These are phyloP conservation scores for Tuber magnatum DNA, from an alignment of 495 filamentous ascomycete genomes.

Conservation along the genomic window DNA sequence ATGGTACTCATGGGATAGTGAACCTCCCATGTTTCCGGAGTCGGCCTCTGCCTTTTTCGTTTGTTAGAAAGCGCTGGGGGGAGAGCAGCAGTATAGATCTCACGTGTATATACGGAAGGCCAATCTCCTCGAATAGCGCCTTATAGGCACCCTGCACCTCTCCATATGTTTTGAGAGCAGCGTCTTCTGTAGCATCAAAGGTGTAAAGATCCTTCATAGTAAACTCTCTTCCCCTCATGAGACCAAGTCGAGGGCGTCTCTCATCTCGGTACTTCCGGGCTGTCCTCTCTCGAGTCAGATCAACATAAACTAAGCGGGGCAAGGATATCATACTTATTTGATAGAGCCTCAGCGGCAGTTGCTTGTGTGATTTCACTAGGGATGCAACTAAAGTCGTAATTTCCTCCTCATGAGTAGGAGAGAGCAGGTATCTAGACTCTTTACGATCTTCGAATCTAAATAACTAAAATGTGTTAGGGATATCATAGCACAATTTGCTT, in stretches of 20 bases:
- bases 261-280: constrained; percentile 94
- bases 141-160: constrained; percentile 63
- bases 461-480: constrained; percentile 48
- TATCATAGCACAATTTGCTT: not conserved
- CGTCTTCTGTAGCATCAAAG: constrained; percentile 62
- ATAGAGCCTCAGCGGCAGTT: constrained; percentile 78
- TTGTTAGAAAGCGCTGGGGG: not conserved
- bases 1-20: constrained; percentile 89
- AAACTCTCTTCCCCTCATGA: constrained; percentile 87
- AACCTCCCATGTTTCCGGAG: constrained; percentile 92
- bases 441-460: constrained; percentile 77
- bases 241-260: constrained; percentile 73
- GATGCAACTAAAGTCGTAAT: constrained; percentile 72
- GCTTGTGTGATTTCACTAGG: constrained; percentile 74
- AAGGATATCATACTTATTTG: constrained; percentile 63
- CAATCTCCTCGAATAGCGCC: constrained; percentile 71
- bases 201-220: constrained; percentile 98
- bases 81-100: constrained; percentile 1
- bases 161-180: constrained; percentile 70
- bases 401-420: constrained; percentile 95
- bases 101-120: constrained; percentile 66
- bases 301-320: not conserved
- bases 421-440: constrained; percentile 64
- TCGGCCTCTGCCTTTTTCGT: constrained; percentile 61
- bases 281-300: constrained; percentile 38